phyloP scores from a whole-genome alignment of 2,329 filamentous ascomycete genomes.

The Atkinsonella texensis region DNA sequence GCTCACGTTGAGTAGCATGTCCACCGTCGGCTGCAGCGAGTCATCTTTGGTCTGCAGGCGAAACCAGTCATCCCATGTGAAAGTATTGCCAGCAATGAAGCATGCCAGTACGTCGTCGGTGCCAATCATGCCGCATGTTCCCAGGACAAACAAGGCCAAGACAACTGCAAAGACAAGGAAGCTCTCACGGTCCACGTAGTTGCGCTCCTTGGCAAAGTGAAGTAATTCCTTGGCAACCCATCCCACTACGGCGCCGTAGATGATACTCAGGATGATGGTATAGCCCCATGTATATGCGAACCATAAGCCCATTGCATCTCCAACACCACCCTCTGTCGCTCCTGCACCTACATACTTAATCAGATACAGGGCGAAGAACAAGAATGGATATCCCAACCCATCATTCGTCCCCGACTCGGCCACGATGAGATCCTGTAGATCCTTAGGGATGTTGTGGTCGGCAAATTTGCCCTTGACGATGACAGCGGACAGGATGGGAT shows the following conservation, averaged over 20 bases:
- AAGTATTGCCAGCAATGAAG: constrained; percentile 83
- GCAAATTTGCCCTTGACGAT: constrained; percentile 93
- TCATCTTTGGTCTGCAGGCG: constrained; percentile 80
- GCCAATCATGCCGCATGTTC: constrained; percentile 76
- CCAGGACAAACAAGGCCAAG: constrained; percentile 74
- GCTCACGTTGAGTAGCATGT: constrained; percentile 83
- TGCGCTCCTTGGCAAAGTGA: constrained; percentile 70
- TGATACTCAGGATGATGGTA: constrained; percentile 63
- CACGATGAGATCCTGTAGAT: constrained; percentile 68
- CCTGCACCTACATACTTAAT: constrained; percentile 60
- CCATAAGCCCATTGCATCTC: constrained; percentile 64
- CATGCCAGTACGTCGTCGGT: constrained; percentile 85
- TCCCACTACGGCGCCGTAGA: constrained; percentile 67
- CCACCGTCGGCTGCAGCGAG: constrained; percentile 84
- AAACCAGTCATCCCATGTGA: constrained; percentile 94
- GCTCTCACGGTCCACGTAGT: constrained; percentile 75
- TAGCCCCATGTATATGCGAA: constrained; percentile 80
- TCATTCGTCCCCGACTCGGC: constrained; percentile 84
- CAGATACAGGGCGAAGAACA: constrained; percentile 74
- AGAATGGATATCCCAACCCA: constrained; percentile 76
- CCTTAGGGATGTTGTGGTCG: constrained; percentile 74
- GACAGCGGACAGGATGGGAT: constrained; percentile 75
- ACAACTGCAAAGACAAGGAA: constrained; percentile 81
- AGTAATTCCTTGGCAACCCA: constrained; percentile 73
- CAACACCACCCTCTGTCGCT: constrained; percentile 45